Base-by-base conservation (phyloP, 371 early-diverging fungal genomes). In the Apophysomyces ossiformis region DNA sequence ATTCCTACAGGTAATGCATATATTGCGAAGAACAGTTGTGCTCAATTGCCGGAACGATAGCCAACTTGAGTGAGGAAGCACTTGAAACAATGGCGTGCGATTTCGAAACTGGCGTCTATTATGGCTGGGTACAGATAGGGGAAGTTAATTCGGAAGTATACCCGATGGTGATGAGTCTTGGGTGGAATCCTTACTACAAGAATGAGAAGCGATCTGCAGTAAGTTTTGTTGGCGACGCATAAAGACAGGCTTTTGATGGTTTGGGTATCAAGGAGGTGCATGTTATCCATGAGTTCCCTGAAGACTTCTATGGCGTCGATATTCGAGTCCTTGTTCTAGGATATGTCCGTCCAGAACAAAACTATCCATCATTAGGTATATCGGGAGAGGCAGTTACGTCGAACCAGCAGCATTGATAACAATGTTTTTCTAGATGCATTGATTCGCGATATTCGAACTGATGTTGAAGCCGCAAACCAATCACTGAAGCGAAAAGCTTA, bases 101-200 rank as follows among this genome's bases (percentile, higher is more conserved):
- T 6, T 71, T 94, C 45, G 86, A 88, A 1, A 89, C 91, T 21
- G 99, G 99, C 60, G 93, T 99, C 60, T 97, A 97, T 82, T 95
- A 92, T 71, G 99, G 99, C 4, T 96, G 94, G 95, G 95, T 94
- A 18, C 85, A 88, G 39, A 89, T 98, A 37, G 82, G 76, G 12
- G 74, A 73, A 66, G 71, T 71, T 15, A 61, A 71, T 44, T 66
- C 74, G 5, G 63, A 70, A 16, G 91, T 97, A 12, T 89, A 89
- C 69, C 96, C 96, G 1, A 98, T 98, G 98, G 98, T 97, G 37
- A 96, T 97, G 96, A 95, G 95, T 66, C 88, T 95, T 58, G 99
- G 99, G 21, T 99, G 99, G 98, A 99, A 99, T 76, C 98, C 98
- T 32, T 98, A 87, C 74, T 99, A 95, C 76, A 92, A 98, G 72